These are phyloP conservation scores for Xylogone sp. DNA, from an alignment of 2,329 filamentous ascomycete genomes.

Conservation along the genomic window DNA sequence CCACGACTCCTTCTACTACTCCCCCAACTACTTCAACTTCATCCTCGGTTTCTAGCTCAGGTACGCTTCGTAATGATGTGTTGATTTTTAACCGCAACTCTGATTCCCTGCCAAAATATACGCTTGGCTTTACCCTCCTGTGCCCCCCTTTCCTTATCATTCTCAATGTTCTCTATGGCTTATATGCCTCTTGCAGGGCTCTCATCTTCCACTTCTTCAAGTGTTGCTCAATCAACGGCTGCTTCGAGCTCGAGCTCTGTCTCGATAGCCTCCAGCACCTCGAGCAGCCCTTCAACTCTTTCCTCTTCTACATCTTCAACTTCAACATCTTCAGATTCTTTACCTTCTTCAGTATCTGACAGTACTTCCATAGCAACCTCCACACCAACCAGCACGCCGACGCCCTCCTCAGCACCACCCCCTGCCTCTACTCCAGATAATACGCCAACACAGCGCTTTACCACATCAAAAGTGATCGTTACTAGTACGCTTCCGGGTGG, in stretches of 20 bases:
- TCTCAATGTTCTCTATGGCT: neutral
- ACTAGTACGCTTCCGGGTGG: conserved; percentile 23
- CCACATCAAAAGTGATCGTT: conserved; percentile 20
- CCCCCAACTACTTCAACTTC: conserved; percentile 10
- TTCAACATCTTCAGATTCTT: no score
- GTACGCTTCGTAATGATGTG: neutral
- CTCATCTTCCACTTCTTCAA: conserved; percentile 8
- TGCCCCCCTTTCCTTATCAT: neutral
- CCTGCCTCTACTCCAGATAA: neutral
- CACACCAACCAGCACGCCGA: conserved; percentile 3
- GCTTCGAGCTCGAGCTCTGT: neutral
- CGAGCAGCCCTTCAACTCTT: conserved; percentile 4
- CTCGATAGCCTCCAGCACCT: conserved; percentile 1
- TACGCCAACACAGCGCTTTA: conserved; percentile 1
- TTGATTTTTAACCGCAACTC: neutral
- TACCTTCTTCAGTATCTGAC: conserved; percentile 1
- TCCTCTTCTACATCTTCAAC: conserved; percentile 7
- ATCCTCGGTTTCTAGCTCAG: conserved; percentile 3
- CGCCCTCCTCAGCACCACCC: neutral
- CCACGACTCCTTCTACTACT: conserved; percentile 9
- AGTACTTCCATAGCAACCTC: conserved; percentile 2
- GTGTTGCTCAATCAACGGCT: conserved; percentile 7
- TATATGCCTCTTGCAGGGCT: conserved; percentile 6
- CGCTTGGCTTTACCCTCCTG: neutral
- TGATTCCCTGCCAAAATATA: neutral